Conservation (phyloP, 1,139 yeast genomes). For the Torulaspora globosa region DNA sequence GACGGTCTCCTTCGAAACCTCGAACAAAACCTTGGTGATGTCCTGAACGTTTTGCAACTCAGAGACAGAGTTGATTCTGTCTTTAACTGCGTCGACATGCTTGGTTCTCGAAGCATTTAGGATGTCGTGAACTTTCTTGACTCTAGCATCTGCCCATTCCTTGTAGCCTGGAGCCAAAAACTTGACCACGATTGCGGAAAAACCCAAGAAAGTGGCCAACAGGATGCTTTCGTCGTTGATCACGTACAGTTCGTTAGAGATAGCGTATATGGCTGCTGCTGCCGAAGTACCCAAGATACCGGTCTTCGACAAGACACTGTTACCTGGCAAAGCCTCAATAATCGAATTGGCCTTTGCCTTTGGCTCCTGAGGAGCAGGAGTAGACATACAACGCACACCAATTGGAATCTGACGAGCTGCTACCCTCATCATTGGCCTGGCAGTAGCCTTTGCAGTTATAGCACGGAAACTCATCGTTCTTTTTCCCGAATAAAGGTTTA, state of each 20-base stretch:
- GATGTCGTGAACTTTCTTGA: slow-evolving; percentile 73
- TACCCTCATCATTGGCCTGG: slow-evolving; percentile 26
- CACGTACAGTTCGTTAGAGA: slow-evolving; percentile 87
- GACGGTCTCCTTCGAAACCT: slow-evolving; percentile 93
- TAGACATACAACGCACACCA: slow-evolving; percentile 52
- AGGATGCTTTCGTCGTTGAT: slow-evolving; percentile 92
- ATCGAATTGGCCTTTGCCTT: slow-evolving; percentile 87
- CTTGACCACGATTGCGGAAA: slow-evolving; percentile 73
- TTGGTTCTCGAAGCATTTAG: slow-evolving; percentile 84
- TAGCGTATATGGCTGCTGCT: slow-evolving; percentile 91
- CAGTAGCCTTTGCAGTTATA: slow-evolving; percentile 28
- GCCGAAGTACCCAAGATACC: slow-evolving; percentile 92
- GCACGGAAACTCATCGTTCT: slow-evolving; percentile 34
- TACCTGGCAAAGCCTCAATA: slow-evolving; percentile 91
- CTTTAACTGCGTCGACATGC: slow-evolving; percentile 89
- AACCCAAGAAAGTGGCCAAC: slow-evolving; percentile 73
- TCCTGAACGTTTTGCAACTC: slow-evolving; percentile 88
- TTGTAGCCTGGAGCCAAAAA: slow-evolving; percentile 91
- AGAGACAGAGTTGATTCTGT: slow-evolving; percentile 82
- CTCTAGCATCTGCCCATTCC: slow-evolving; percentile 91
- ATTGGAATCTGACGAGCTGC: slow-evolving; percentile 28
- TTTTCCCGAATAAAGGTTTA: background rate
- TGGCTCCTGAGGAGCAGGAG: slow-evolving; percentile 70
- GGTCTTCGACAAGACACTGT: slow-evolving; percentile 81
- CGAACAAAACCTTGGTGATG: slow-evolving; percentile 87